A percentile compares a stretch with the other conserved stretches of the same genome.
These are phyloP conservation scores for Lentithecium fluviatile DNA, from an alignment of 495 filamentous ascomycete species.

Conservation along the genomic window DNA sequence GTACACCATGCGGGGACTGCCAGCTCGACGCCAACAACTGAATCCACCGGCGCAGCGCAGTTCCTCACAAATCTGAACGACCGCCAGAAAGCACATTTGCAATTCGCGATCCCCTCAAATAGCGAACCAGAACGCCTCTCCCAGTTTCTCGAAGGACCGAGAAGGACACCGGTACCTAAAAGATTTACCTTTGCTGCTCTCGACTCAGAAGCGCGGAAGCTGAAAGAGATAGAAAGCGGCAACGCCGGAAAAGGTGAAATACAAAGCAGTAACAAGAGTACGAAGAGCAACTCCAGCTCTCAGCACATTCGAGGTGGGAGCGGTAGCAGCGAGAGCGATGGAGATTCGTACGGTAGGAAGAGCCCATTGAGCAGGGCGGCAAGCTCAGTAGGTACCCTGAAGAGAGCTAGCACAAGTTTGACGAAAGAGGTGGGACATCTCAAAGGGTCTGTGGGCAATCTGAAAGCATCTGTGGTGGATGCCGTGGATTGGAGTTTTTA, in stretches of 20 bases:
- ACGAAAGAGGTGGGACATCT: neutral
- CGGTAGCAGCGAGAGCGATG: no score
- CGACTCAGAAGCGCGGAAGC: neutral
- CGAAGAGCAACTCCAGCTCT: no score
- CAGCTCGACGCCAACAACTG: neutral
- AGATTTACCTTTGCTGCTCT: slow-evolving; percentile 26
- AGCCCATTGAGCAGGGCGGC: neutral
- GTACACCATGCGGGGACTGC: no score
- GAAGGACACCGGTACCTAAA: slow-evolving; percentile 23
- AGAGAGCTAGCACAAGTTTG: no score
- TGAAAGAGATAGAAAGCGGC: slow-evolving; percentile 12
- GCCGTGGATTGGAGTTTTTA: slow-evolving; percentile 26
- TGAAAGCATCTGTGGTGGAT: slow-evolving; percentile 1
- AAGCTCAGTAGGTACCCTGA: neutral
- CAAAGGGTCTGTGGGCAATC: neutral
- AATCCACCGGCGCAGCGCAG: slow-evolving; percentile 2
- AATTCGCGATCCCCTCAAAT: slow-evolving; percentile 5
- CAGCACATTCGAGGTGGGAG: no score
- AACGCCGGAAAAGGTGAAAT: no score
- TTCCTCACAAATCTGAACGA: slow-evolving; percentile 14
- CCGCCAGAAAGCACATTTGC: slow-evolving; percentile 19
- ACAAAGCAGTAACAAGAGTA: neutral
- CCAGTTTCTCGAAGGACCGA: slow-evolving; percentile 21
- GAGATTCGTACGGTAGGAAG: no score
- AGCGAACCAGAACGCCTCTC: slow-evolving; percentile 23